Evolutionary conservation across 2,329 filamentous ascomycete genomes (phyloP).

Genomic region (Fusarium sp.): DNA sequence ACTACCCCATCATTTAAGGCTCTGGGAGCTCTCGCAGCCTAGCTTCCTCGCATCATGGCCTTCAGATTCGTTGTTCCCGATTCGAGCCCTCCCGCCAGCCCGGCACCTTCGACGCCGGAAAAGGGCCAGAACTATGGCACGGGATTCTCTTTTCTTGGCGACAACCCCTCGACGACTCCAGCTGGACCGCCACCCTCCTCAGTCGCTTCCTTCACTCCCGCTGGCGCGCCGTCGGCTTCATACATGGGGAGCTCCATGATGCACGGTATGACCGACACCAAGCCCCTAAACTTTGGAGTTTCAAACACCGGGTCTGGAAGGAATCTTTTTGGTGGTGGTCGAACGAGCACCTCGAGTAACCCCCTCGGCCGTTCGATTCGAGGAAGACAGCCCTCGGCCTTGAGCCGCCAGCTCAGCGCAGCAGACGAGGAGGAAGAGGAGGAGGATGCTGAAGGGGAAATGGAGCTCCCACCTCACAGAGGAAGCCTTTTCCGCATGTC

Average conservation of each 20-base stretch:
- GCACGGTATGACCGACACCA: slow-evolving; percentile 52
- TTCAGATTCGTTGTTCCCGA: slow-evolving; percentile 54
- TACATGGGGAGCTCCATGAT: slow-evolving; percentile 64
- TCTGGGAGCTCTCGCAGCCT: slow-evolving; percentile 30
- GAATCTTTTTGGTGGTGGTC: slow-evolving; percentile 51
- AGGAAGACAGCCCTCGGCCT: slow-evolving; percentile 56
- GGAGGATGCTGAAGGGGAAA: slow-evolving; percentile 48
- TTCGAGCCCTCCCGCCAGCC: slow-evolving; percentile 53
- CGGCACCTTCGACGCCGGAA: slow-evolving; percentile 60
- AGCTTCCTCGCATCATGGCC: slow-evolving; percentile 48
- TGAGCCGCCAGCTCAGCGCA: slow-evolving; percentile 55
- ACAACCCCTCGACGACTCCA: slow-evolving; percentile 62
- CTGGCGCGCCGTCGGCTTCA: slow-evolving; percentile 63
- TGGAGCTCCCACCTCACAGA: slow-evolving; percentile 46
- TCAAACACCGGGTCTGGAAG: slow-evolving; percentile 41
- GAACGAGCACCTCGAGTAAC: slow-evolving; percentile 49
- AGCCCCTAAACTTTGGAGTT: slow-evolving; percentile 52
- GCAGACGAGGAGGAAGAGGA: slow-evolving; percentile 46
- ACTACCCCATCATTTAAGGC: slow-evolving; percentile 18
- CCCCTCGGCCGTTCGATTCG: slow-evolving; percentile 60
- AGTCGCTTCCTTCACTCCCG: slow-evolving; percentile 62
- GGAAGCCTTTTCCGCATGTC: slow-evolving; percentile 48
- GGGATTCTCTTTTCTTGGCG: slow-evolving; percentile 52
- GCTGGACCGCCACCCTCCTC: slow-evolving; percentile 61
- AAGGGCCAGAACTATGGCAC: slow-evolving; percentile 47